These are phyloP conservation scores for Buddleja alternifolia DNA, from an alignment of 257 asterid species.

Conservation along the genomic window DNA sequence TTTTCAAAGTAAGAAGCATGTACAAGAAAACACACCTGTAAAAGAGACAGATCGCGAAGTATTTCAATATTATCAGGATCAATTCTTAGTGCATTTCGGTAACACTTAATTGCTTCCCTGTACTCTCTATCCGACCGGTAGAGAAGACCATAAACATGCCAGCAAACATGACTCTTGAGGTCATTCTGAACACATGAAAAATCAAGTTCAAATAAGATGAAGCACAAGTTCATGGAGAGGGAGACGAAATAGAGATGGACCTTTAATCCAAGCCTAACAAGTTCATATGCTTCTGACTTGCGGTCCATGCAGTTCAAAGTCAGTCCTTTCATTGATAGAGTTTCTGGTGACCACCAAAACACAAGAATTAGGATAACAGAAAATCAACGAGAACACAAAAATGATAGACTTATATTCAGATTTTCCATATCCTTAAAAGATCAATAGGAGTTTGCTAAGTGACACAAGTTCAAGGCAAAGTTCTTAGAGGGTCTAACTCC, in stretches of 20 bases:
- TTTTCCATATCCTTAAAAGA: conserved; percentile 10
- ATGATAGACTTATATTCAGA: neutral
- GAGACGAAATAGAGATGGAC: conserved; percentile 40
- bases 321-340: conserved; percentile 96
- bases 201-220: conserved; percentile 31
- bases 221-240: conserved; percentile 9
- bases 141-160: conserved; percentile 99
- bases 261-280: conserved; percentile 95
- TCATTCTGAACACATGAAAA: conserved; percentile 80
- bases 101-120: conserved; percentile 97
- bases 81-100: conserved; percentile 91
- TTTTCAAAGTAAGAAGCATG: conserved; percentile 8
- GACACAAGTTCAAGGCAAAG: neutral
- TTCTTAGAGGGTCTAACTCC: neutral
- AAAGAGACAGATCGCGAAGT: conserved; percentile 92
- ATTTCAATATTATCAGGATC: conserved; percentile 99
- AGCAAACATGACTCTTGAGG: conserved; percentile 98
- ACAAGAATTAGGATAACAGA: conserved; percentile 8
- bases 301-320: conserved; percentile 97
- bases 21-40: conserved; percentile 62
- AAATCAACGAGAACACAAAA: conserved; percentile 4
- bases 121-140: conserved; percentile 98
- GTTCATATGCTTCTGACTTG: conserved; percentile 96
- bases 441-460: conserved; percentile 13
- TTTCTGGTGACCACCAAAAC: conserved; percentile 58